Percentiles rank a stretch among this genome's conserved stretches.
Conservation (phyloP, 1,284 basidiomycete genomes). For the Irpex sp. region DNA sequence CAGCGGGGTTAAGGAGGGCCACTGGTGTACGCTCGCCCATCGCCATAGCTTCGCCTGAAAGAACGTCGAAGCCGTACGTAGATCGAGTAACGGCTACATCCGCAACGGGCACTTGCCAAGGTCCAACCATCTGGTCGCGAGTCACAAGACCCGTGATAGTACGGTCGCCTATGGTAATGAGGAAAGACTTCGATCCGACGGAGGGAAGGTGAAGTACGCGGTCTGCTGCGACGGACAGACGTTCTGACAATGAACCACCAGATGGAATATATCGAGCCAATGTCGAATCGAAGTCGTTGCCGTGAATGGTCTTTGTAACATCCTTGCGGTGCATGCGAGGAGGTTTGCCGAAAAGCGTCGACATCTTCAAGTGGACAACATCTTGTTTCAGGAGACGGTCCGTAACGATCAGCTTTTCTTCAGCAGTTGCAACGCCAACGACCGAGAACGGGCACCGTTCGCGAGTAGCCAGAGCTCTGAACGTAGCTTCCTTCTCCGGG, state of each 20-base stretch:
- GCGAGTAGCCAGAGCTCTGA: conserved; percentile 79
- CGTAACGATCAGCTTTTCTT: conserved; percentile 85
- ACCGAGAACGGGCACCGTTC: conserved; percentile 94
- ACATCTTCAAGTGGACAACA: conserved; percentile 91
- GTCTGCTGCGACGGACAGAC: conserved; percentile 61
- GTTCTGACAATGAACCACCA: conserved; percentile 33
- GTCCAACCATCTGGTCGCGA: conserved; percentile 98
- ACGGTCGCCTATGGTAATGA: conserved; percentile 98
- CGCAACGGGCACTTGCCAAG: conserved; percentile 97
- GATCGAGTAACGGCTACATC: conserved; percentile 96
- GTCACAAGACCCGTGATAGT: conserved; percentile 93
- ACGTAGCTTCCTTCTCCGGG: conserved; percentile 53
- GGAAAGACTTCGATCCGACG: conserved; percentile 94
- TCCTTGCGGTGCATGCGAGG: conserved; percentile 88
- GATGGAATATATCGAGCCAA: conserved; percentile 64
- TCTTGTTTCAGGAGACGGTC: conserved; percentile 81
- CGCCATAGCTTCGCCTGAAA: conserved; percentile 94
- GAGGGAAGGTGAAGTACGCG: conserved; percentile 89
- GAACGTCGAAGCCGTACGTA: conserved; percentile 88
- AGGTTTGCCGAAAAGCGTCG: conserved; percentile 94
- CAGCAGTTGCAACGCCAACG: conserved; percentile 83
- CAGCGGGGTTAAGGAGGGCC: conserved; percentile 83
- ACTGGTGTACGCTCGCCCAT: conserved; percentile 96
- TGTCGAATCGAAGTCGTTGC: conserved; percentile 69
- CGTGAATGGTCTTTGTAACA: conserved; percentile 45